phyloP scores from a whole-genome alignment of 257 asterid species.

The Ehretia macrophylla region DNA sequence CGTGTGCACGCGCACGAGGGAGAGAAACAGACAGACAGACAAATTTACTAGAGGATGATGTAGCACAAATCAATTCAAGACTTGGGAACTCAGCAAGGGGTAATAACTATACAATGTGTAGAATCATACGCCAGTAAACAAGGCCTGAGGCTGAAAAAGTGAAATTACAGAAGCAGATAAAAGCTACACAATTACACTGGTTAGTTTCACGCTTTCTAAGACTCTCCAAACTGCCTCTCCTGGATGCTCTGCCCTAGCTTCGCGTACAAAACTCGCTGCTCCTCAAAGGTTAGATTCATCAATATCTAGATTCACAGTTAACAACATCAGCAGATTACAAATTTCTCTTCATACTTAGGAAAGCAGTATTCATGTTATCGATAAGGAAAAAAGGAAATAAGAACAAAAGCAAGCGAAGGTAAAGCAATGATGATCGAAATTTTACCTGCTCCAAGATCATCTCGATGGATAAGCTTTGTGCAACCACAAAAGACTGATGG shows the following conservation, averaged over 20 bases:
- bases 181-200: too few relatives aligned
- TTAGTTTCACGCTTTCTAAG: slow-evolving; percentile 13
- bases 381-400: too few relatives aligned
- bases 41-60: too few relatives aligned
- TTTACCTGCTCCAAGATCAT: slow-evolving; percentile 69
- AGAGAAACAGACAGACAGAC: too few relatives aligned
- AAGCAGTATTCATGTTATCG: too few relatives aligned
- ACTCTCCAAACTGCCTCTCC: slow-evolving; percentile 59
- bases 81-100: too few relatives aligned
- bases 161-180: too few relatives aligned
- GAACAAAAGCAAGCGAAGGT: too few relatives aligned
- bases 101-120: too few relatives aligned
- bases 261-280: slow-evolving; percentile 46
- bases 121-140: too few relatives aligned
- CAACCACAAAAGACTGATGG: slow-evolving; percentile 68
- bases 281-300: slow-evolving; percentile 70
- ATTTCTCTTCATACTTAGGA: neutral
- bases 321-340: neutral
- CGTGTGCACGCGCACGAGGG: too few relatives aligned
- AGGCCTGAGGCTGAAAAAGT: too few relatives aligned
- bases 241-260: slow-evolving; percentile 63
- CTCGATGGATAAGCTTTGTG: slow-evolving; percentile 66
- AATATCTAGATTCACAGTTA: slow-evolving; percentile 58
- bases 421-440: neutral
- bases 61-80: neutral